A percentile compares a stretch with the other conserved stretches of the same genome.
Conservation (phyloP, 768 basidiomycete genomes). For the Hortiboletus campestris region DNA sequence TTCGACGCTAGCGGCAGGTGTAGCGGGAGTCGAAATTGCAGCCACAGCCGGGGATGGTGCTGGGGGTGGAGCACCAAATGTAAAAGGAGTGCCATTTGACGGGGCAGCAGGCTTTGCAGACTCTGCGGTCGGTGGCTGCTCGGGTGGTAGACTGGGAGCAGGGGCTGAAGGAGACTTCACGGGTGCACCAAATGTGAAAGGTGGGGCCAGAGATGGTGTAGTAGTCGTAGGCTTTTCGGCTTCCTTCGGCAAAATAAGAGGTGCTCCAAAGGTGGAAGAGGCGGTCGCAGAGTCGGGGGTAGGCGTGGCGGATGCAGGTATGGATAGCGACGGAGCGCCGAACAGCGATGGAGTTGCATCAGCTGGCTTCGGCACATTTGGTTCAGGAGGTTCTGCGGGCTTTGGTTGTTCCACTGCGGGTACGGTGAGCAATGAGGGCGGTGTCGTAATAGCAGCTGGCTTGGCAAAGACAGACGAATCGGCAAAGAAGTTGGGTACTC, state of each 20-base stretch:
- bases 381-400: background rate
- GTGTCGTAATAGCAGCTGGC: constrained; percentile 21
- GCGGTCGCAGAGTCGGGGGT: background rate
- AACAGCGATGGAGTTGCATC: constrained; percentile 13
- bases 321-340: constrained; percentile 5
- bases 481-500: constrained; percentile 66
- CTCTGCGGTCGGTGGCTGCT: constrained; percentile 8
- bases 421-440: constrained; percentile 23
- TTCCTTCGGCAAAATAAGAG: constrained; percentile 16
- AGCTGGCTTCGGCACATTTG: constrained; percentile 3
- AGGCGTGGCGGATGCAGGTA: constrained; percentile 3
- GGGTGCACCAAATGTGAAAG: constrained; percentile 32
- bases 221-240: constrained; percentile 14
- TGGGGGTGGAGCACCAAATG: constrained; percentile 27
- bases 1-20: constrained; percentile 16
- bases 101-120: constrained; percentile 4
- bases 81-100: constrained; percentile 16
- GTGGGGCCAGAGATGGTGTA: constrained; percentile 6
- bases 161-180: constrained; percentile 15
- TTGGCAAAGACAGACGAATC: constrained; percentile 48
- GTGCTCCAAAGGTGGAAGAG: constrained; percentile 6
- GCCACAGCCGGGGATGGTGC: constrained; percentile 1
- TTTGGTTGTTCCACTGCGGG: constrained; percentile 15
- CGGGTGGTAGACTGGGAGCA: constrained; percentile 4
- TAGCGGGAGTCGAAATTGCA: constrained; percentile 9